A percentile compares a stretch with the other conserved stretches of the same genome.
These are phyloP conservation scores for Agrocybe chaxingu DNA, from an alignment of 768 basidiomycete species.

Conservation along the genomic window DNA sequence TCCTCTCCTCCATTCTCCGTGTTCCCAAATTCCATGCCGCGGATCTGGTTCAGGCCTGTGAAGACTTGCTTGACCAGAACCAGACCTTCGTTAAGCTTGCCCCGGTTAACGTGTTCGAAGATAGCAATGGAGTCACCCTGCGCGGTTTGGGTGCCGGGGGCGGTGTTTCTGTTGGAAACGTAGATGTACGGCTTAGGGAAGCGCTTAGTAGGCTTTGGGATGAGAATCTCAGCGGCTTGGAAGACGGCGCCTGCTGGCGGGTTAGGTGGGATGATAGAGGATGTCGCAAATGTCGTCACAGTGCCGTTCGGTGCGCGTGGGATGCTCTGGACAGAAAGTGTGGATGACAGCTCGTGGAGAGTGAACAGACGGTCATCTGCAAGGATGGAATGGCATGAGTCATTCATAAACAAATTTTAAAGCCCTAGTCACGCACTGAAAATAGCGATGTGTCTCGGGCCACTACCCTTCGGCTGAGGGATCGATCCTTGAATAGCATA, in stretches of 20 bases:
- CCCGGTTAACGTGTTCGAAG: constrained; percentile 43
- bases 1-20: constrained; percentile 42
- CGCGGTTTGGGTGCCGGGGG: constrained; percentile 35
- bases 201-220: constrained; percentile 40
- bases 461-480: constrained; percentile 57
- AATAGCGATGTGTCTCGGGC: constrained; percentile 46
- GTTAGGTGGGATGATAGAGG: constrained; percentile 45
- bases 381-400: background rate
- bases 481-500: constrained; percentile 62
- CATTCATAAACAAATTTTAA: constrained; percentile 27
- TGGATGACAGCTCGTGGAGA: constrained; percentile 54
- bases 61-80: constrained; percentile 48
- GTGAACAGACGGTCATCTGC: constrained; percentile 48
- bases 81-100: constrained; percentile 26
- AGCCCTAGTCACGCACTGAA: constrained; percentile 28
- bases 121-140: constrained; percentile 63
- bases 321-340: constrained; percentile 56
- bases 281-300: constrained; percentile 42
- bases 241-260: constrained; percentile 29
- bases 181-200: constrained; percentile 61
- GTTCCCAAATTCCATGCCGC: constrained; percentile 63
- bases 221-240: constrained; percentile 62
- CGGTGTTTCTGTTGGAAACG: constrained; percentile 61
- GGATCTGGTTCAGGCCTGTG: constrained; percentile 60
- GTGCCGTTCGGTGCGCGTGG: constrained; percentile 51